A percentile compares a stretch with the other conserved stretches of the same genome.
Evolutionary conservation across 2,329 filamentous ascomycete species (phyloP).

Genomic region (Cercospora sp.): DNA sequence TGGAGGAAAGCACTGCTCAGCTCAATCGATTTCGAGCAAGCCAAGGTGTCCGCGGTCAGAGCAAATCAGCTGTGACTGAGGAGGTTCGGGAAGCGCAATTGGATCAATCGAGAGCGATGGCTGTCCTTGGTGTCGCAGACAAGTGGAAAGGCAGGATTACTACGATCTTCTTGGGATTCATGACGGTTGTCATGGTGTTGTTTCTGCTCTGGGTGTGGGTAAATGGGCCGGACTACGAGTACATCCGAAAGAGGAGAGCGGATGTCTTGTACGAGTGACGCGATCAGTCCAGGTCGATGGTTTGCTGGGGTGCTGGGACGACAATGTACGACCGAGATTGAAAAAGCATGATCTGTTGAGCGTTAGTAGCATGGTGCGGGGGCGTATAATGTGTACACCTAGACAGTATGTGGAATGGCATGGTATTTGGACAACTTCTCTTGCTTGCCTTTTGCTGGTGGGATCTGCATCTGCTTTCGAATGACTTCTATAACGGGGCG

Average conservation of each 20-base stretch:
- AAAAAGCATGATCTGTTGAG: neutral
- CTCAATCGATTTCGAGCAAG: constrained; percentile 10
- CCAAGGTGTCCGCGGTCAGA: neutral
- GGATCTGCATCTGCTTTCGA: neutral
- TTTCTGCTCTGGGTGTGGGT: neutral
- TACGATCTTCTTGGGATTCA: neutral
- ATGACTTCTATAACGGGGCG: neutral
- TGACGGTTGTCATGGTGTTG: neutral
- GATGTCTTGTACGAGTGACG: constrained; percentile 2
- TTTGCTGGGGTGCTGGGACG: neutral
- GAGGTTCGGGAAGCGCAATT: neutral
- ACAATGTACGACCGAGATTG: neutral
- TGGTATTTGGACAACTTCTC: neutral
- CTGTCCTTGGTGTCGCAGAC: neutral
- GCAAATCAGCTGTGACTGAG: neutral
- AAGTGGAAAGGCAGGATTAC: neutral
- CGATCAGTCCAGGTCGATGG: neutral
- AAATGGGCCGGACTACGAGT: constrained; percentile 7
- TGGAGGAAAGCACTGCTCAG: constrained; percentile 13
- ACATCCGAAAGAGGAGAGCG: constrained; percentile 5
- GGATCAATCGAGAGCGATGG: neutral
- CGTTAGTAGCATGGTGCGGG: neutral
- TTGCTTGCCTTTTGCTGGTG: neutral
- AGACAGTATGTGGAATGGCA: neutral
- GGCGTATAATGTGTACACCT: neutral